These are phyloP conservation scores for Austroboletus novae-zelandiae DNA, from an alignment of 1,284 basidiomycete genomes.

Conservation along the genomic window DNA sequence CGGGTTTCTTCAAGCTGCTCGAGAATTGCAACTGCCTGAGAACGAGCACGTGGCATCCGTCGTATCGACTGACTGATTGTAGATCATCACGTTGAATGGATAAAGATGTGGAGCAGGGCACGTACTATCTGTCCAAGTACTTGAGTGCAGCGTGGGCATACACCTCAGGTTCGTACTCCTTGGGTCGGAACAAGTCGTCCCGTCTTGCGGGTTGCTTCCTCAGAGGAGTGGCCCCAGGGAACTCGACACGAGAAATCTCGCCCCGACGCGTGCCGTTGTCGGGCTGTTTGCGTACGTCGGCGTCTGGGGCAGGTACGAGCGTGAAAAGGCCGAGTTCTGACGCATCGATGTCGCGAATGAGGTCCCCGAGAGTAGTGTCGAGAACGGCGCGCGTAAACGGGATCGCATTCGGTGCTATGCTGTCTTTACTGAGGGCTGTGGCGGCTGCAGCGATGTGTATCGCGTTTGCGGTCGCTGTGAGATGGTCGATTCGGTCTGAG, in stretches of 20 bases:
- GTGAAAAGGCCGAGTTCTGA: conserved; percentile 75
- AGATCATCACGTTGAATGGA: neutral
- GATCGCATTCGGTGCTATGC: conserved; percentile 24
- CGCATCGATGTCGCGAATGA: conserved; percentile 73
- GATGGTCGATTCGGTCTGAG: conserved; percentile 43
- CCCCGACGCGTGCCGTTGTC: conserved; percentile 31
- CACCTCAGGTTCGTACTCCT: conserved; percentile 63
- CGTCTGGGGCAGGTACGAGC: conserved; percentile 39
- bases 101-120: conserved; percentile 4
- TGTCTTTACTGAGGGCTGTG: conserved; percentile 15
- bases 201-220: conserved; percentile 44
- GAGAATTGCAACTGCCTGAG: conserved; percentile 54
- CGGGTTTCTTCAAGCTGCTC: conserved; percentile 51
- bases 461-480: conserved; percentile 36
- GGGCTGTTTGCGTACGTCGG: conserved; percentile 34
- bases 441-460: conserved; percentile 35
- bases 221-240: conserved; percentile 68
- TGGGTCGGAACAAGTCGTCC: conserved; percentile 39
- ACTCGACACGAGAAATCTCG: conserved; percentile 60
- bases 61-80: conserved; percentile 54
- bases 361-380: conserved; percentile 58
- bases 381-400: conserved; percentile 64
- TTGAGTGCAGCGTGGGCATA: conserved; percentile 72
- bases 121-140: conserved; percentile 72
- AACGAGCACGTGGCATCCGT: conserved; percentile 67